Conservation (phyloP, 768 basidiomycete species). For the Amyloporia xantha region DNA sequence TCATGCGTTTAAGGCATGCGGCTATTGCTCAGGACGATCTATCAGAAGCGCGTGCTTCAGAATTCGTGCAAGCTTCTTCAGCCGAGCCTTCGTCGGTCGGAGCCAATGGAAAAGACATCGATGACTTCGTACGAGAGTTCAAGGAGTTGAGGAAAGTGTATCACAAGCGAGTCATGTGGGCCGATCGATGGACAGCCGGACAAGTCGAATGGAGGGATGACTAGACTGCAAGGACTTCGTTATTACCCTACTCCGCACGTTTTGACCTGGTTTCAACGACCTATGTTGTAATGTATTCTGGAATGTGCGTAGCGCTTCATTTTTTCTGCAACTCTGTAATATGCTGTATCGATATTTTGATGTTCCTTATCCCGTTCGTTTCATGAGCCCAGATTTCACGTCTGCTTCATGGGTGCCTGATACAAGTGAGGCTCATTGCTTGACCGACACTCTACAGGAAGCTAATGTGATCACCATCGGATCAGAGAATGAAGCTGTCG, state of each 20-base stretch:
- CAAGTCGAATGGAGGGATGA: conserved; percentile 84
- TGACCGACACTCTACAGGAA: too few relatives aligned
- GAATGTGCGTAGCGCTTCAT: neutral
- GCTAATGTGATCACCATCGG: too few relatives aligned
- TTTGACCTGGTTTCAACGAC: neutral
- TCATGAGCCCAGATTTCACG: neutral
- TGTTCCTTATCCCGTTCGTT: neutral
- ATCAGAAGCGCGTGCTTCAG: conserved; percentile 78
- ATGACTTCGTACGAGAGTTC: conserved; percentile 85
- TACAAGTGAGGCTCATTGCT: too few relatives aligned
- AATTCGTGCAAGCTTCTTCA: conserved; percentile 61
- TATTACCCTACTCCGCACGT: neutral
- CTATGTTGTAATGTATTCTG: neutral
- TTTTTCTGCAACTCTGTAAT: neutral
- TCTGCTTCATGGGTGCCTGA: neutral
- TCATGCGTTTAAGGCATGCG: conserved; percentile 82
- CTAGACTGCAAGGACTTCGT: conserved; percentile 20
- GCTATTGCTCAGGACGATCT: conserved; percentile 86
- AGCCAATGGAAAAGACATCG: conserved; percentile 50
- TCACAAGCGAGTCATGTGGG: conserved; percentile 90
- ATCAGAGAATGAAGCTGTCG: too few relatives aligned
- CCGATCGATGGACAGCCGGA: conserved; percentile 78
- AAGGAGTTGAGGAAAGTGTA: conserved; percentile 84
- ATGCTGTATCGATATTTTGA: neutral
- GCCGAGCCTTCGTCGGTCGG: conserved; percentile 11